Evolutionary conservation across 768 basidiomycete species (phyloP), one percentile per base, ranked within the genome.

Genomic region (Candolleomyces aberdarensis): DNA sequence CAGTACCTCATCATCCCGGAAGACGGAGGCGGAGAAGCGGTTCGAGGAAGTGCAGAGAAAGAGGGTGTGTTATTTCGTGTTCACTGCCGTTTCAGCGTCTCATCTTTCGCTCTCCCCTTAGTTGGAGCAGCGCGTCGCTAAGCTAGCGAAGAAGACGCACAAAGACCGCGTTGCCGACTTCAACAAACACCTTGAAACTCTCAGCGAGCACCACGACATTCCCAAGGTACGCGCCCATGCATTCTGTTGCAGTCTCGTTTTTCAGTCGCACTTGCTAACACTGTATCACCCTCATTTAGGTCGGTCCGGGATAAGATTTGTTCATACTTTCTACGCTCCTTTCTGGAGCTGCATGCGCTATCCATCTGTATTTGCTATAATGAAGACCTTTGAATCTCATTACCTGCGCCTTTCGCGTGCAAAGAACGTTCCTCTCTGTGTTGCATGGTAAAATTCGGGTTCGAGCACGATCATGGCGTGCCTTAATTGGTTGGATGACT

Each of bases 201-300:
- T 95, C 60, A 92, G 90, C 72, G 94, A 96, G 77, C 94, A 95
- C 81, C 92, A 96, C 73, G 94, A 96, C 72, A 94, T 95, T 68
- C 94, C 94, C 44, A 95, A 96, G 83, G 92, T 88, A 71, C 62
- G 64, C 59, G 50, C 57, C 19, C 54, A 39, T 63, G 49, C 31
- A 36, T 40, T 47, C 48, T 49, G 31, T 17, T 60, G 57, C 22
- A 17, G 44, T 61, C 8, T 22, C 29, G 13, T 47, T 50, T 36
- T 62, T 67, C 40, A 43, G 43, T 41, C 55, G 64, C 63, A 61
- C 55, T 51, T 50, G 17, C 46, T 58, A 52, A 56, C 67, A 6
- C 20, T 51, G 19, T 19, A 7, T 36, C 36, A 41, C 9, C 41
- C 6, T 20, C 14, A 19, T 20, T 22, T 15, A 94, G 92, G 92